Evolutionary conservation across 176 grass and related monocot genomes (phyloP), one percentile per base, ranked within the genome.

Genomic region (Puya raimondii): DNA sequence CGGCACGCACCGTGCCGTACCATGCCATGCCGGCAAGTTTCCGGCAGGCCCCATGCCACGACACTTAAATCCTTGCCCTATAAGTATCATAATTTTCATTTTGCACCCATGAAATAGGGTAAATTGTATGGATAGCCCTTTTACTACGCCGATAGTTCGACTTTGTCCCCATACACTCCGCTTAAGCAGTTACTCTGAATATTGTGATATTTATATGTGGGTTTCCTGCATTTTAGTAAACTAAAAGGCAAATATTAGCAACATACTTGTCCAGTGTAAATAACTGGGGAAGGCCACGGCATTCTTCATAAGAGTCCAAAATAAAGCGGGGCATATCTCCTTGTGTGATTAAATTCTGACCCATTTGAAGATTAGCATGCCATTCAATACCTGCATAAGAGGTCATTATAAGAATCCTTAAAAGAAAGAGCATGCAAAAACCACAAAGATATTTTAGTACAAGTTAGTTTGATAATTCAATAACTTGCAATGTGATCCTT

Each of bases 311-410:
- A 23, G 87, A 99, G 71, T 99, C 89, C 87, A 99, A 84, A 81
- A 99, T 81, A 82, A 99, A 99, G 57, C 84, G 89, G 49, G 94
- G 89, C 94, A 99, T 93, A 88, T 99, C 94, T 89, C 89, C 94
- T 86, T 83, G 79, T 25, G 87, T 91, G 64, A 99, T 69, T 69
- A 99, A 68, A 85, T 93, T 99, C 71, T 90, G 90, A 75, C 91
- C 79, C 66, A 90, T 75, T 71, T 84, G 86, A 80, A 93, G 67
- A 86, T 88, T 99, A 10, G 87, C 50, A 67, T 78, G 90, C 84
- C 89, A 93, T 57, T 91, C 79, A 67, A 80, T 59, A 73, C 87
- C 94, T 99, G 72, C 49, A 86, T 22, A 52, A 77, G 49, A 77
- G 17, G 68, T 48, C 21, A 69, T 2, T 52, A 12, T 47, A 65